These are phyloP conservation scores for Tolypocladium amazonense DNA, from an alignment of 2,329 filamentous ascomycete species.

Conservation along the genomic window DNA sequence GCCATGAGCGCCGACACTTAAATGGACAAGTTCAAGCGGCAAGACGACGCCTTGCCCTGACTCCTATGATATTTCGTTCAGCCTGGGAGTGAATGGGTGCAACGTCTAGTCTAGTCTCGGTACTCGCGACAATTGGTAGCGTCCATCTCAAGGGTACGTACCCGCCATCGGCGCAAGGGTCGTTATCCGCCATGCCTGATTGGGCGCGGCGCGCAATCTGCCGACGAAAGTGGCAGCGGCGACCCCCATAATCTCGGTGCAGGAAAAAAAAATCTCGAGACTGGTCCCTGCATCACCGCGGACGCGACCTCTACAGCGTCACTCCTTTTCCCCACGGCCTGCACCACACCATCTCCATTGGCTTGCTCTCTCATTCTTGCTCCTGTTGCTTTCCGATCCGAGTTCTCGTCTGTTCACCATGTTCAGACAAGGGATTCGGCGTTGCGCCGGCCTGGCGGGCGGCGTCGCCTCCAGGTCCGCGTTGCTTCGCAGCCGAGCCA, in stretches of 20 bases:
- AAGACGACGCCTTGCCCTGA: background rate
- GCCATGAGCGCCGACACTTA: background rate
- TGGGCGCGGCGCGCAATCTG: background rate
- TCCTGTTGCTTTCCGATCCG: background rate
- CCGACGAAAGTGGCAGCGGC: background rate
- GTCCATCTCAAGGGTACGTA: background rate
- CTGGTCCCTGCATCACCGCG: background rate
- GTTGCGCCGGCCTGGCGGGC: conserved; percentile 26
- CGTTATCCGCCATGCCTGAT: background rate
- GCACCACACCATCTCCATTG: background rate
- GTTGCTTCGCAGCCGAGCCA: conserved; percentile 16
- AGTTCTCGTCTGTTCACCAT: conserved; percentile 9
- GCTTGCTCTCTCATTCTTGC: background rate
- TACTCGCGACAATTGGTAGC: too few species aligned
- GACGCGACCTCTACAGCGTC: background rate
- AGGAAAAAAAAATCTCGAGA: conserved; percentile 3
- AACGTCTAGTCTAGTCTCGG: too few species aligned
- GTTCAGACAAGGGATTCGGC: conserved; percentile 27
- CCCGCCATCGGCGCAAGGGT: background rate
- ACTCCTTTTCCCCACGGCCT: background rate
- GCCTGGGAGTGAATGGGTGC: background rate
- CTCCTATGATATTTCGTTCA: background rate
- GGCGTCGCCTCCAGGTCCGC: conserved; percentile 16
- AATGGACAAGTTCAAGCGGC: background rate
- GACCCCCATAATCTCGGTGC: background rate